phyloP scores from a whole-genome alignment of 2,329 filamentous ascomycete species.

The Tolypocladium paradoxum region DNA sequence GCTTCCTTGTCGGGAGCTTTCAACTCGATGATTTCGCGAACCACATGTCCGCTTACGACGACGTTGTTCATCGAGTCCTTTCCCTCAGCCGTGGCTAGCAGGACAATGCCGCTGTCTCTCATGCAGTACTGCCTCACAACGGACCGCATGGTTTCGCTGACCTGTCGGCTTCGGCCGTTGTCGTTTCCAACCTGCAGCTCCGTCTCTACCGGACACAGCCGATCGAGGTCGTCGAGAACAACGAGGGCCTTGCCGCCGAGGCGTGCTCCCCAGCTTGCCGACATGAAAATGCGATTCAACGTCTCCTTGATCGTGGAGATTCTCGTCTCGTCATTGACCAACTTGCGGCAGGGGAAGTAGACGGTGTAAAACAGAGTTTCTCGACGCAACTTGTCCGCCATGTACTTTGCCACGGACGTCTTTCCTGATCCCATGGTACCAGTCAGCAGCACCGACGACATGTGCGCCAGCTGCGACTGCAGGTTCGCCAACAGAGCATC shows the following conservation, averaged over 20 bases:
- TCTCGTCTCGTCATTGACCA: conserved; percentile 84
- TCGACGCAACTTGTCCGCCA: conserved; percentile 62
- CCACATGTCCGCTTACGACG: conserved; percentile 81
- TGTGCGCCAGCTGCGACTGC: conserved; percentile 65
- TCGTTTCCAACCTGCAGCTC: conserved; percentile 90
- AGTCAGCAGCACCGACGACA: conserved; percentile 81
- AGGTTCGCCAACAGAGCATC: conserved; percentile 65
- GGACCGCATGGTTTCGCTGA: conserved; percentile 79
- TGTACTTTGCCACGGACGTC: conserved; percentile 63
- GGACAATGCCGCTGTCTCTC: conserved; percentile 66
- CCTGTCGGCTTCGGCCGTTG: conserved; percentile 82
- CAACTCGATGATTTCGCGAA: conserved; percentile 79
- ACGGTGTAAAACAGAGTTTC: conserved; percentile 70
- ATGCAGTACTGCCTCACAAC: conserved; percentile 78
- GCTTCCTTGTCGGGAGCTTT: conserved; percentile 91
- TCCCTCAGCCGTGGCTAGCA: conserved; percentile 82
- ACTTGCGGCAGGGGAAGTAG: conserved; percentile 77
- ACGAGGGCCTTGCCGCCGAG: conserved; percentile 76
- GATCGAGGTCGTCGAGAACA: conserved; percentile 86
- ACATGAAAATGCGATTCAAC: conserved; percentile 72
- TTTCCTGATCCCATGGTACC: conserved; percentile 88
- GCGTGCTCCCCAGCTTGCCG: conserved; percentile 82
- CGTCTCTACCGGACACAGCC: conserved; percentile 84
- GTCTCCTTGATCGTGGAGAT: conserved; percentile 87
- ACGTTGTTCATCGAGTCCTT: conserved; percentile 90